These are phyloP conservation scores for Helminthosporium solani DNA, from an alignment of 2,329 filamentous ascomycete species.

Conservation along the genomic window DNA sequence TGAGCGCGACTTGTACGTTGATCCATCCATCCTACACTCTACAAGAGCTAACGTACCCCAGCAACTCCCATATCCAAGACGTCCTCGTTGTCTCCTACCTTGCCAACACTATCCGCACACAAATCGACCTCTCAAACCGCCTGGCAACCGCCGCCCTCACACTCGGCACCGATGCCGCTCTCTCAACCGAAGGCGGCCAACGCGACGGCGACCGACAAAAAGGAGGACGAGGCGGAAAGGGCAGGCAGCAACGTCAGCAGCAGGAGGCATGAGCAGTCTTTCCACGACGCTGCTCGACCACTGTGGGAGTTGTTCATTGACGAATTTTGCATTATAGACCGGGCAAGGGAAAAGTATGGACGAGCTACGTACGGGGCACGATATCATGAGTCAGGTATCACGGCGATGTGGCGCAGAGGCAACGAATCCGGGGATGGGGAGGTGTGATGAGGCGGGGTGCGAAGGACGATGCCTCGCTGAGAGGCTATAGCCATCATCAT, in stretches of 20 bases:
- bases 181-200: slow-evolving; percentile 36
- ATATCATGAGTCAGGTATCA: not conserved
- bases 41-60: slow-evolving; percentile 41
- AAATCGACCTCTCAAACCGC: slow-evolving; percentile 95
- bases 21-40: not conserved
- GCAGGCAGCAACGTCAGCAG: slow-evolving; percentile 33
- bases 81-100: slow-evolving; percentile 97
- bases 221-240: slow-evolving; percentile 33
- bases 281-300: slow-evolving; percentile 1
- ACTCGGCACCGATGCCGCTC: slow-evolving; percentile 45
- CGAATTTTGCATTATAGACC: slow-evolving; percentile 5
- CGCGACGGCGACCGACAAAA: slow-evolving; percentile 35
- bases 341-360: not conserved
- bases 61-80: slow-evolving; percentile 99
- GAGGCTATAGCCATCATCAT: not conserved
- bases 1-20: slow-evolving; percentile 82
- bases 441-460: not conserved
- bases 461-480: not conserved
- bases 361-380: not conserved
- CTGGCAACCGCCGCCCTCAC: slow-evolving; percentile 67
- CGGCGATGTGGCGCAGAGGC: not conserved
- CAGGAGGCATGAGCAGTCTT: slow-evolving; percentile 31
- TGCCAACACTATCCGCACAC: slow-evolving; percentile 95
- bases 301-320: slow-evolving; percentile 2
- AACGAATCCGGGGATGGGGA: not conserved